These are phyloP conservation scores for Metarhizium sp. DNA, from an alignment of 2,329 filamentous ascomycete species.

Conservation along the genomic window DNA sequence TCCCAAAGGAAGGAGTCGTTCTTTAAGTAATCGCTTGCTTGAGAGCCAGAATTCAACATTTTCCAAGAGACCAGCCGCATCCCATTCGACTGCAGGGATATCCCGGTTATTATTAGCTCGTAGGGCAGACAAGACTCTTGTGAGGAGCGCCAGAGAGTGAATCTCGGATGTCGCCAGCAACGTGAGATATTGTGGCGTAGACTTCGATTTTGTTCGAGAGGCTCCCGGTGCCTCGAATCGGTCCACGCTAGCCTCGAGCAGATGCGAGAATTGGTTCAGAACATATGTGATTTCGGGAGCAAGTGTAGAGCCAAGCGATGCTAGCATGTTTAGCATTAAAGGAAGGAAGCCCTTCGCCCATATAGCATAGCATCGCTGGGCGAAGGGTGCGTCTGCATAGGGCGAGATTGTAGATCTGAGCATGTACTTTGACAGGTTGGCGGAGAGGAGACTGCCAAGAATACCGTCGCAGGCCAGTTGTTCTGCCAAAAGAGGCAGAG, in stretches of 20 bases:
- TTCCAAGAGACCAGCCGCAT: slow-evolving; percentile 61
- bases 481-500: slow-evolving; percentile 72
- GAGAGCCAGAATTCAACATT: slow-evolving; percentile 77
- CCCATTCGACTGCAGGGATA: slow-evolving; percentile 67
- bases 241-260: slow-evolving; percentile 63
- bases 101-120: slow-evolving; percentile 58
- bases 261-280: slow-evolving; percentile 77
- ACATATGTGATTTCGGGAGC: slow-evolving; percentile 80
- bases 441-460: slow-evolving; percentile 67
- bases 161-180: slow-evolving; percentile 66
- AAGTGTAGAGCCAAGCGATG: slow-evolving; percentile 69
- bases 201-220: slow-evolving; percentile 38
- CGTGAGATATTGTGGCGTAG: slow-evolving; percentile 56
- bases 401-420: slow-evolving; percentile 64
- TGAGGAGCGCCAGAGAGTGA: slow-evolving; percentile 69
- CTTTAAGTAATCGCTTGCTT: slow-evolving; percentile 57
- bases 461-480: slow-evolving; percentile 83
- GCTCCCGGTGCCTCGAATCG: slow-evolving; percentile 57
- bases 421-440: slow-evolving; percentile 70
- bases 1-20: slow-evolving; percentile 64
- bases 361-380: slow-evolving; percentile 72
- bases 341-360: slow-evolving; percentile 87
- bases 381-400: slow-evolving; percentile 60
- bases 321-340: slow-evolving; percentile 78
- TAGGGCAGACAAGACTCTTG: slow-evolving; percentile 59